These are phyloP conservation scores for Kodamaea plutei DNA, from an alignment of 1,139 yeast genomes.

Conservation along the genomic window DNA sequence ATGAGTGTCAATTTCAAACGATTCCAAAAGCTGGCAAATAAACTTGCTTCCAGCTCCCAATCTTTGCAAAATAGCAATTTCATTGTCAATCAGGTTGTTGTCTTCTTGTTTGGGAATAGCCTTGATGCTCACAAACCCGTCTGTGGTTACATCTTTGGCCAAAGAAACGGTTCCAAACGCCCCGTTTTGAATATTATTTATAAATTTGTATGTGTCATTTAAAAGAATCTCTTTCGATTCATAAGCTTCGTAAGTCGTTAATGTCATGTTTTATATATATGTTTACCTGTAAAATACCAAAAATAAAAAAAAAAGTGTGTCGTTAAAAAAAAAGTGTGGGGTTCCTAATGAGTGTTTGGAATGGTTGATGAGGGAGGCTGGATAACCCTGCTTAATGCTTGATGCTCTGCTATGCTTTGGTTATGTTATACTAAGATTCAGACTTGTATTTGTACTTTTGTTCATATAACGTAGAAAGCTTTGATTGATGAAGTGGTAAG, in stretches of 20 bases:
- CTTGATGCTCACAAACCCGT: constrained; percentile 28
- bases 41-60: constrained; percentile 33
- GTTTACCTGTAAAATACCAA: constrained; percentile 1
- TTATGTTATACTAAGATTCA: no score
- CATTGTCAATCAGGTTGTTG: constrained; percentile 27
- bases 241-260: constrained; percentile 26
- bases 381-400: no score
- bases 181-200: constrained; percentile 44
- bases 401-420: no score
- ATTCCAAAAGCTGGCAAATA: constrained; percentile 43
- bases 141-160: constrained; percentile 33
- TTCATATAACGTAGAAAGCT: no score
- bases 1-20: constrained; percentile 39
- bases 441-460: no score
- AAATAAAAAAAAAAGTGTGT: constrained; percentile 3
- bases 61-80: constrained; percentile 37
- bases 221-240: constrained; percentile 29
- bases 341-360: no score
- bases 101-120: constrained; percentile 32
- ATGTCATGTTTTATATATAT: constrained; percentile 4
- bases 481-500: no score
- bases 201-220: constrained; percentile 31
- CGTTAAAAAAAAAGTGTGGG: neutral
- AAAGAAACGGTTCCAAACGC: constrained; percentile 51
- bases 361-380: no score